Percentiles rank a stretch among this genome's conserved stretches.
phyloP scores from a whole-genome alignment of 345 rosid species.

The Bruguiera sexangula region DNA sequence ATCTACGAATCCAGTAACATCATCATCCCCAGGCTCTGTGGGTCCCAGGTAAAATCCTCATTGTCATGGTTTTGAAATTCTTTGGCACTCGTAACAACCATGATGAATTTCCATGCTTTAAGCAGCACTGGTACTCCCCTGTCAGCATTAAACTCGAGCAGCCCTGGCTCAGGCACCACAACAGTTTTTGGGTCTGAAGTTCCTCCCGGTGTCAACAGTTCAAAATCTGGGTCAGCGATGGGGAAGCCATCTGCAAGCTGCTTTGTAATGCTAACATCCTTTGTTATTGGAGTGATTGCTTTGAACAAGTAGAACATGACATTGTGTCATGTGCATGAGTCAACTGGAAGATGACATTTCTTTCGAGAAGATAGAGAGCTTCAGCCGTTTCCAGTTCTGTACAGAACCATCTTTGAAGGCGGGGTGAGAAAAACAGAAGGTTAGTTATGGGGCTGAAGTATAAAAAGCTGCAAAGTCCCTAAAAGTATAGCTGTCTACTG shows the following conservation, averaged over 20 bases:
- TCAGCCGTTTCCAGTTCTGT: constrained; percentile 12
- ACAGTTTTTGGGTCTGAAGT: constrained; percentile 31
- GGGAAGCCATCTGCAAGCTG: constrained; percentile 19
- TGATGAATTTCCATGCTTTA: neutral
- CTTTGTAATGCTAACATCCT: constrained; percentile 29
- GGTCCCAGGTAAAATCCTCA: constrained; percentile 37
- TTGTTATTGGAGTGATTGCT: constrained; percentile 27
- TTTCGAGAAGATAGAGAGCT: constrained; percentile 9
- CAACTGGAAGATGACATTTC: constrained; percentile 12
- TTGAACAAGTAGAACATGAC: constrained; percentile 17
- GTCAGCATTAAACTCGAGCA: constrained; percentile 42
- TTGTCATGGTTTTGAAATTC: neutral
- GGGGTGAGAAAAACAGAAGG: neutral
- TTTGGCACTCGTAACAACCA: neutral
- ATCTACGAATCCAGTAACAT: constrained; percentile 15
- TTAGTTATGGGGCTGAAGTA: neutral
- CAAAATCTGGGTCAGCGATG: constrained; percentile 38
- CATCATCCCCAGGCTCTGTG: constrained; percentile 41
- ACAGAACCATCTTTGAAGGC: neutral
- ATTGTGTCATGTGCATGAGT: constrained; percentile 17
- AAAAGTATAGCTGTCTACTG: constrained; percentile 6
- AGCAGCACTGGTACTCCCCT: constrained; percentile 51
- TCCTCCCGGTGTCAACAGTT: constrained; percentile 36
- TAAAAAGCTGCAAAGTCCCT: constrained; percentile 1
- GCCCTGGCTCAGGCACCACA: constrained; percentile 32